Base-by-base conservation (phyloP, 2,329 filamentous ascomycete genomes). In the Exserohilum rostratum region DNA sequence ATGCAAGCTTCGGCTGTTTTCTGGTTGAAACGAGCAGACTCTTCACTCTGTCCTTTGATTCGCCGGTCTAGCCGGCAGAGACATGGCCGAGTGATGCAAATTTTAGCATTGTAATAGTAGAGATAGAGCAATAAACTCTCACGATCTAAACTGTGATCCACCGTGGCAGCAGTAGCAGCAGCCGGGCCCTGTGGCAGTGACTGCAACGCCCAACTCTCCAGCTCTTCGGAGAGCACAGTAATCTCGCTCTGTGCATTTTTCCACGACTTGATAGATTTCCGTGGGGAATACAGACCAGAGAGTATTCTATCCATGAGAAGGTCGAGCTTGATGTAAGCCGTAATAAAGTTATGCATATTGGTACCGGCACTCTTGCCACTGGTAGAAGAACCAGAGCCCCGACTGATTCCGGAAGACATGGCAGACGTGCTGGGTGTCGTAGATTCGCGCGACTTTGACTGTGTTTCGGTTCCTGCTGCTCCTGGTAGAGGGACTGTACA, bases 61-160 rank as follows among this genome's bases (percentile, higher is more conserved):
- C 66, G 67, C 3, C 55, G 9, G n/a, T 76, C 68, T 10, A 75
- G 37, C 13, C 70, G 58, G 43, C 74, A 78, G 1, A 78, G 57
- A 46, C 73, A 76, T 7, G 76, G 76, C 6, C 73, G 71, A 13
- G 67, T 73, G 25, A 75, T 73, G 17, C 76, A 67, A 2, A 77
- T 70, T 31, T 65, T 70, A 1, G 67, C 62, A 38, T 68, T 75
- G 42, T 67, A 68, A 44, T 73, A 78, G 11, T 65, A 58, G 9
- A 76, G 65, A 12, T 51, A 45, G 3, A 70, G 60, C 12, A 67
- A 27, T 2, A 65, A 25, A 3, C 53, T 55, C 30, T 67, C 61
- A 11, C 67, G 62, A 12, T 49, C 22, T 9, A 55, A 11, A 31
- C 25, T 43, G 25, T 40, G 29, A 22, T 37, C 27, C 5, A 31